A percentile compares a stretch with the other conserved stretches of the same genome.
Evolutionary conservation across 1,284 basidiomycete species (phyloP).

Genomic region (Tremellales sp.): DNA sequence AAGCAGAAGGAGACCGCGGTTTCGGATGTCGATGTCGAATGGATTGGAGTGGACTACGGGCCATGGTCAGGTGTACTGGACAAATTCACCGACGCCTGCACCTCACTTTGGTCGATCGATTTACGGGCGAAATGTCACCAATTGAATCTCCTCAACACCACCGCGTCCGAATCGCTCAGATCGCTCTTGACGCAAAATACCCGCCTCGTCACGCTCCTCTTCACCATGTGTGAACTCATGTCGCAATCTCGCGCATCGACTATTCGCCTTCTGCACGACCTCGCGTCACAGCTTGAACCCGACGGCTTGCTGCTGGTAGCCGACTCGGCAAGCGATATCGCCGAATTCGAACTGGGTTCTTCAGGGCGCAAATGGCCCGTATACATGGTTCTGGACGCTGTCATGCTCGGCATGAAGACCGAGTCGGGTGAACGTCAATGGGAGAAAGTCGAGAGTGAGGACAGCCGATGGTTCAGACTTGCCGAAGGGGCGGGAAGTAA

Average conservation of each 20-base stretch:
- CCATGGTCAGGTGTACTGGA: conserved; percentile 33
- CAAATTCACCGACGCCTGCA: conserved; percentile 17
- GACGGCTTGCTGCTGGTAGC: conserved; percentile 49
- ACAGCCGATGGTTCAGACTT: conserved; percentile 47
- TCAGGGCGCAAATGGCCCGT: conserved; percentile 41
- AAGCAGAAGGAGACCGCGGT: not conserved
- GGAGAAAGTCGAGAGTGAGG: conserved; percentile 38
- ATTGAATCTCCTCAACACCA: conserved; percentile 3
- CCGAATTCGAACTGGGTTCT: conserved; percentile 35
- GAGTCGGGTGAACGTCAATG: conserved; percentile 21
- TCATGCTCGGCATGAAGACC: conserved; percentile 13
- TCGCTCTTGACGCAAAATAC: not conserved
- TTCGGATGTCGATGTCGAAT: conserved; percentile 1
- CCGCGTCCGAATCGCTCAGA: conserved; percentile 2
- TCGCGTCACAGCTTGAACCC: conserved; percentile 38
- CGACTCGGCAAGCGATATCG: conserved; percentile 46
- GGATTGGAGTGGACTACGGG: conserved; percentile 45
- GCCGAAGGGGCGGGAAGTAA: conserved; percentile 33
- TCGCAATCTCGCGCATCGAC: conserved; percentile 45
- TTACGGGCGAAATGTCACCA: not conserved
- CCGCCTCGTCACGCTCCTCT: conserved; percentile 46
- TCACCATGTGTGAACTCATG: conserved; percentile 50
- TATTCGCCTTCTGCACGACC: conserved; percentile 38
- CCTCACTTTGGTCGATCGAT: not conserved
- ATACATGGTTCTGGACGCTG: conserved; percentile 39